These are phyloP conservation scores for Teunomyces pallodes DNA, from an alignment of 805 yeast species.

Conservation along the genomic window DNA sequence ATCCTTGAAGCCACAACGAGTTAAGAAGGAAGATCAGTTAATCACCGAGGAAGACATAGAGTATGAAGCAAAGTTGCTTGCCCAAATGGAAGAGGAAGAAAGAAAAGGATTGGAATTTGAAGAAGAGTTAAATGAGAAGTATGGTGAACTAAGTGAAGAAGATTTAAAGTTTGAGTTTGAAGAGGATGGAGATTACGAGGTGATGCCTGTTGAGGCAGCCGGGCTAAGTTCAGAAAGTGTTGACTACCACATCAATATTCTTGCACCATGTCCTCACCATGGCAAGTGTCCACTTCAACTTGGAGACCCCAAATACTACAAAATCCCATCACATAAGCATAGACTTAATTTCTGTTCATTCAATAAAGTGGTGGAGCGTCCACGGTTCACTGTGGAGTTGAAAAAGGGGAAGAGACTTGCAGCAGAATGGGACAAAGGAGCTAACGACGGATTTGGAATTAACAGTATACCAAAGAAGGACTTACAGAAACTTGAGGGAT, in stretches of 20 bases:
- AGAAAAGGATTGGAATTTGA: slow-evolving; percentile 17
- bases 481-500: slow-evolving; percentile 50
- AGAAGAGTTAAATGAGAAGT: slow-evolving; percentile 34
- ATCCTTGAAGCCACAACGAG: slow-evolving; percentile 36
- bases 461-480: slow-evolving; percentile 28
- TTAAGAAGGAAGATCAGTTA: slow-evolving; percentile 34
- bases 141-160: slow-evolving; percentile 41
- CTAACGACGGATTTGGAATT: slow-evolving; percentile 56
- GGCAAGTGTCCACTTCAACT: slow-evolving; percentile 81
- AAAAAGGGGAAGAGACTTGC: slow-evolving; percentile 79
- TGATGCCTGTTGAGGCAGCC: slow-evolving; percentile 17
- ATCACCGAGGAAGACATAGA: slow-evolving; percentile 34
- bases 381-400: slow-evolving; percentile 75
- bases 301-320: slow-evolving; percentile 66
- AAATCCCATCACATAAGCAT: slow-evolving; percentile 52
- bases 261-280: slow-evolving; percentile 93
- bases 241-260: slow-evolving; percentile 56
- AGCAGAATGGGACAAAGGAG: slow-evolving; percentile 62
- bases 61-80: slow-evolving; percentile 30
- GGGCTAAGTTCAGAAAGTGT: slow-evolving; percentile 20
- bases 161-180: slow-evolving; percentile 51
- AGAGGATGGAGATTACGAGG: slow-evolving; percentile 28
- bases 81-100: slow-evolving; percentile 23
- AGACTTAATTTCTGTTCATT: slow-evolving; percentile 74
- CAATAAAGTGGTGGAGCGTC: slow-evolving; percentile 69